phyloP scores from a whole-genome alignment of 257 asterid species.

The Lantana camara region DNA sequence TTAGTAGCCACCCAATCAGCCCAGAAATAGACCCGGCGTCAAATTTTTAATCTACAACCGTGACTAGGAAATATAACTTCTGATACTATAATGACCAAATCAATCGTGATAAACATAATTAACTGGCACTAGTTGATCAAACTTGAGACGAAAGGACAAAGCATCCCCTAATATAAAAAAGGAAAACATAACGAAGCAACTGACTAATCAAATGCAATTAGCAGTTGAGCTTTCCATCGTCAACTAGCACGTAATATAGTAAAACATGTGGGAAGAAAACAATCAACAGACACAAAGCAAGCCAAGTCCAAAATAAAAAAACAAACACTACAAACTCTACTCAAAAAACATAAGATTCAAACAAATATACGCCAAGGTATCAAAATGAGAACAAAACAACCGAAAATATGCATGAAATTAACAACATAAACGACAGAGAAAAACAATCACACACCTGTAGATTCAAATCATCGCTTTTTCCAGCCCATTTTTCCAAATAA shows the following conservation, averaged over 20 bases:
- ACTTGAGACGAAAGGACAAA: background rate
- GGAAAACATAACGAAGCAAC: constrained; percentile 5
- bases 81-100: background rate
- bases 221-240: constrained; percentile 11
- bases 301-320: background rate
- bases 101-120: background rate
- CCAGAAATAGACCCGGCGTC: background rate
- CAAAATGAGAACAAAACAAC: constrained; percentile 1
- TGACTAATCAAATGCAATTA: constrained; percentile 2
- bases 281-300: too few relatives aligned
- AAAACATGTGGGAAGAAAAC: background rate
- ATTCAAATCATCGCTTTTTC: constrained; percentile 64
- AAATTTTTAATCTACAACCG: background rate
- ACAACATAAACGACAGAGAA: background rate
- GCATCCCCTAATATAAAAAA: background rate
- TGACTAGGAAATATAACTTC: constrained; percentile 1
- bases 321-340: background rate
- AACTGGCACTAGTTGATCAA: constrained; percentile 18
- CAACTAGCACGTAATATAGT: background rate
- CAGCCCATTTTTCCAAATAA: constrained; percentile 68
- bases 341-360: constrained; percentile 4
- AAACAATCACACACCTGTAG: constrained; percentile 61
- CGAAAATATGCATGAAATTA: background rate
- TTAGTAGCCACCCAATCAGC: constrained; percentile 7
- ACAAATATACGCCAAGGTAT: background rate